Conservation (phyloP, 176 grass and related monocot species). For the Calamus simplicifolius region DNA sequence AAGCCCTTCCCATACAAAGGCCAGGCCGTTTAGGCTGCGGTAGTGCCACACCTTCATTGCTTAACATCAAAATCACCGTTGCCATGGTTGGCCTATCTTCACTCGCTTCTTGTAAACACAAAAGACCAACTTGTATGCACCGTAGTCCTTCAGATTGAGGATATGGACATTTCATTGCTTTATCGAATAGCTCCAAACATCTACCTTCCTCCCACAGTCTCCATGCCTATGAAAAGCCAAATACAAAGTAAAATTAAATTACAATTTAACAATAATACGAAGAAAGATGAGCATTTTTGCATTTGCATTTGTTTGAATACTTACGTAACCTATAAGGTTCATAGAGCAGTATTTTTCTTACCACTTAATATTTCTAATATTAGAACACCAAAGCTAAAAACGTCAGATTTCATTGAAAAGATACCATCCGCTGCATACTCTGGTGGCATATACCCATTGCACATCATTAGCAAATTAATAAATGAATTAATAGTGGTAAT, state of each 20-base stretch:
- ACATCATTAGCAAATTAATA: too few species aligned
- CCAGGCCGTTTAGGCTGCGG: not conserved
- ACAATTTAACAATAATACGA: not conserved
- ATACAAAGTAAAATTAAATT: not conserved
- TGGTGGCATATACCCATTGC: not conserved
- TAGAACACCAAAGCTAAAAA: not conserved
- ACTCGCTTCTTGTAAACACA: not conserved
- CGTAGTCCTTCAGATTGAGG: not conserved
- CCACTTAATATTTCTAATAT: not conserved
- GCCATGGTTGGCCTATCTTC: not conserved
- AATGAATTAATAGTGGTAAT: not conserved
- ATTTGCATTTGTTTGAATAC: too few species aligned
- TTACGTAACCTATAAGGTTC: not conserved
- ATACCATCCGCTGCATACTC: not conserved
- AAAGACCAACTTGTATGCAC: not conserved
- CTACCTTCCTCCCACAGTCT: not conserved
- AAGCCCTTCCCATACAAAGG: not conserved
- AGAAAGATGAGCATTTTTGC: not conserved
- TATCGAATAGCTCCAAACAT: not conserved
- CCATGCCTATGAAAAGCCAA: not conserved
- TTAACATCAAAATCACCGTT: not conserved
- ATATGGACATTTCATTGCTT: not conserved
- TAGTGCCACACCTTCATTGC: not conserved
- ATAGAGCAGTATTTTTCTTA: not conserved
- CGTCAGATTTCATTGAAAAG: conserved; percentile 2